A percentile compares a stretch with the other conserved stretches of the same genome.
These are phyloP conservation scores for Rhizophagus clarus DNA, from an alignment of 192 early-diverging fungal genomes.

Conservation along the genomic window DNA sequence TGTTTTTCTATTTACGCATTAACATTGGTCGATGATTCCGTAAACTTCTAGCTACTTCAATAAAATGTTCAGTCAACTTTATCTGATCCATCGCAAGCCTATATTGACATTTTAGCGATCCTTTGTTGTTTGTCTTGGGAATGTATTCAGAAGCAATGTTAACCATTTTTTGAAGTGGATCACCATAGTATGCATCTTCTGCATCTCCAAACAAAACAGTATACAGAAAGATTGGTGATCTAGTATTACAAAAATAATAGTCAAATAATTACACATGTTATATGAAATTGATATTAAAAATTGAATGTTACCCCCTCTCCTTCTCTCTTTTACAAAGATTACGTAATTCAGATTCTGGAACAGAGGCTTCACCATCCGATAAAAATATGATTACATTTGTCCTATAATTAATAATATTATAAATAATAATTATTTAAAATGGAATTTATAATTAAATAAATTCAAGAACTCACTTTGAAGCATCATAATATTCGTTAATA, in stretches of 20 bases:
- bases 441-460: too few species aligned
- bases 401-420: not conserved
- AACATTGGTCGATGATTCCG: constrained; percentile 16
- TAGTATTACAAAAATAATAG: not conserved
- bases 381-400: constrained; percentile 25
- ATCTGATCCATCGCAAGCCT: not conserved
- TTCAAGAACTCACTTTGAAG: constrained; percentile 5
- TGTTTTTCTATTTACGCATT: constrained; percentile 9
- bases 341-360: not conserved
- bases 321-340: constrained; percentile 3
- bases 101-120: constrained; percentile 15
- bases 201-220: constrained; percentile 6
- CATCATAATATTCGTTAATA: constrained; percentile 13
- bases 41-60: constrained; percentile 4
- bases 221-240: constrained; percentile 4
- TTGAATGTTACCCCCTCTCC: not conserved
- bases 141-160: constrained; percentile 19
- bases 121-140: not conserved
- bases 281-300: not conserved
- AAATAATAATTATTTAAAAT: too few species aligned
- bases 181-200: not conserved
- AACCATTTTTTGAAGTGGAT: constrained; percentile 13
- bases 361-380: constrained; percentile 25
- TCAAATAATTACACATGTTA: too few species aligned
- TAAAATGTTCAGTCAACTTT: constrained; percentile 13